These are phyloP conservation scores for Plenodomus biglobosus DNA, from an alignment of 2,329 filamentous ascomycete species.

Conservation along the genomic window DNA sequence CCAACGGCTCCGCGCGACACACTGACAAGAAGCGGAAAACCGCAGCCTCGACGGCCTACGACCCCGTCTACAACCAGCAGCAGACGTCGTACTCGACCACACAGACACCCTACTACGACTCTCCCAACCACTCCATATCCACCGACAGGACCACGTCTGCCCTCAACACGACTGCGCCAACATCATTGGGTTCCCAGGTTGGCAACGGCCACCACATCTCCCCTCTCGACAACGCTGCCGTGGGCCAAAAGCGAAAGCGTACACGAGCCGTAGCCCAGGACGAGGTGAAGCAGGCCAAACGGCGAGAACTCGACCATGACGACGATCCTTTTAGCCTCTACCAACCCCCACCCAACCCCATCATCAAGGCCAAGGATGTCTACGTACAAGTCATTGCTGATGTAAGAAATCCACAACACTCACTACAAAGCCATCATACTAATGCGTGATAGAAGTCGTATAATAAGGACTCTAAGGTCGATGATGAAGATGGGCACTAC, in stretches of 20 bases:
- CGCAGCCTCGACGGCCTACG: slow-evolving; percentile 61
- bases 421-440: slow-evolving; percentile 17
- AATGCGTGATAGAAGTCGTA: slow-evolving; percentile 47
- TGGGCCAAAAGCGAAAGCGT: slow-evolving; percentile 89
- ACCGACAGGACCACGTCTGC: slow-evolving; percentile 81
- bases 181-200: slow-evolving; percentile 72
- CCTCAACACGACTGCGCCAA: slow-evolving; percentile 83
- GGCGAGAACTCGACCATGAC: slow-evolving; percentile 68
- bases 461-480: slow-evolving; percentile 68
- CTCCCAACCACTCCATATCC: slow-evolving; percentile 71
- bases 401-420: slow-evolving; percentile 49
- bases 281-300: slow-evolving; percentile 66
- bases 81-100: slow-evolving; percentile 71
- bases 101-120: slow-evolving; percentile 69
- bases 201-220: slow-evolving; percentile 64
- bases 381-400: slow-evolving; percentile 61
- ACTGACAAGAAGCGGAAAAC: slow-evolving; percentile 75
- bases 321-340: slow-evolving; percentile 76
- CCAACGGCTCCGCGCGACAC: slow-evolving; percentile 55
- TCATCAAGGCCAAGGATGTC: slow-evolving; percentile 77
- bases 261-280: slow-evolving; percentile 79
- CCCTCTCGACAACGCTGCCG: slow-evolving; percentile 60
- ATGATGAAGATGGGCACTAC: slow-evolving; percentile 97
- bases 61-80: slow-evolving; percentile 72
- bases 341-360: slow-evolving; percentile 81